Conservation (phyloP, 257 asterid genomes). For the Nicotiana sylvestris region DNA sequence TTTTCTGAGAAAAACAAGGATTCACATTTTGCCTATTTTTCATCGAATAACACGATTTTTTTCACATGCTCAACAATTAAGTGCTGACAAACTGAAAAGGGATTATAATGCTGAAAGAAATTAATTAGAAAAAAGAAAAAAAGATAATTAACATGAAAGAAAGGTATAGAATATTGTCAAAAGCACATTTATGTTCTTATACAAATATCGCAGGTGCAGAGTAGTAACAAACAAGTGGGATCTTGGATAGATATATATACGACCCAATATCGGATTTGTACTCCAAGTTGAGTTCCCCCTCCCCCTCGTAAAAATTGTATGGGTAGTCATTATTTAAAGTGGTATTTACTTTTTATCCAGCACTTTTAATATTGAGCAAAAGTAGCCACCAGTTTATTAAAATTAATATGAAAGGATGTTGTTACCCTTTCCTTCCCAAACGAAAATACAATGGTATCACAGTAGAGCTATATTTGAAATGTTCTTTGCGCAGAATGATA, state of each 20-base stretch:
- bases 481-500: not conserved
- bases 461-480: not conserved
- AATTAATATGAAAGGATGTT: no score
- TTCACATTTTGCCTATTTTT: not conserved
- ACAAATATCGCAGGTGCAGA: not conserved
- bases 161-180: not conserved
- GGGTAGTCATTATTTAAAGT: no score
- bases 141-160: not conserved
- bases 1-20: not conserved
- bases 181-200: not conserved
- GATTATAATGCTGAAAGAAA: not conserved
- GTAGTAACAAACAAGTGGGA: not conserved
- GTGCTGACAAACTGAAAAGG: not conserved
- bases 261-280: not conserved
- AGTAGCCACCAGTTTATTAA: no score
- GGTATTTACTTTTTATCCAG: no score
- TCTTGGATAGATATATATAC: not conserved
- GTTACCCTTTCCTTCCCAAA: no score
- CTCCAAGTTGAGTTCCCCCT: not conserved
- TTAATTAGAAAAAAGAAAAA: not conserved
- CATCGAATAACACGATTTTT: not conserved
- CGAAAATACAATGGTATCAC: no score
- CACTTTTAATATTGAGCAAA: no score
- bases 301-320: not conserved
- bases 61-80: not conserved